These are phyloP conservation scores for Suillus spraguei DNA, from an alignment of 768 basidiomycete species.

Conservation along the genomic window DNA sequence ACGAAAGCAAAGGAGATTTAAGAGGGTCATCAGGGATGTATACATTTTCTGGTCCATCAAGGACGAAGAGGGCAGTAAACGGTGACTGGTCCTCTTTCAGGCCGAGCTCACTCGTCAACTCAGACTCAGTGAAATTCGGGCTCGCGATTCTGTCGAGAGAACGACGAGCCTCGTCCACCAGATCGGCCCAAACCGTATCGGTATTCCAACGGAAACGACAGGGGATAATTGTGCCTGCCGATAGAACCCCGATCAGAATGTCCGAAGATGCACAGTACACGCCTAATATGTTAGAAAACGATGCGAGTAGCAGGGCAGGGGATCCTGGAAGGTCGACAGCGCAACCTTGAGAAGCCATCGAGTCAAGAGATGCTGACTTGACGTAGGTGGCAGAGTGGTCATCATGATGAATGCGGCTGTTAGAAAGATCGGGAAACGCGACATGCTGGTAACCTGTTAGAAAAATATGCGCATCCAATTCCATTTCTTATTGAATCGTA, in stretches of 20 bases:
- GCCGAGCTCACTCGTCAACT: slow-evolving; percentile 5
- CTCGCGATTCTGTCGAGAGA: slow-evolving; percentile 12
- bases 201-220: slow-evolving; percentile 23
- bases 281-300: slow-evolving; percentile 25
- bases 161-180: slow-evolving; percentile 14
- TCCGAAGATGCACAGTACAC: slow-evolving; percentile 24
- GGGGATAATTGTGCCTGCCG: slow-evolving; percentile 10
- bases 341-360: slow-evolving; percentile 5
- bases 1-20: slow-evolving; percentile 14
- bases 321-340: slow-evolving; percentile 11
- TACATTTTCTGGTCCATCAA: slow-evolving; percentile 9
- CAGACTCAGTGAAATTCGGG: neutral
- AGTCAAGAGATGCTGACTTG: neutral
- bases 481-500: neutral
- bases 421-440: slow-evolving; percentile 25
- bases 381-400: neutral
- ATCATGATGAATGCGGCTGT: slow-evolving; percentile 11
- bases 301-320: slow-evolving; percentile 21
- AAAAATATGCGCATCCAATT: neutral
- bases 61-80: slow-evolving; percentile 21
- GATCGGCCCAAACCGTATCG: slow-evolving; percentile 19
- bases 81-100: slow-evolving; percentile 12
- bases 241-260: slow-evolving; percentile 21
- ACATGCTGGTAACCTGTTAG: slow-evolving; percentile 13
- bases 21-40: neutral